Percentiles rank a stretch among this genome's conserved stretches.
Conservation (phyloP, 352 stramenopile species). For the Phytophthora fragariae region DNA sequence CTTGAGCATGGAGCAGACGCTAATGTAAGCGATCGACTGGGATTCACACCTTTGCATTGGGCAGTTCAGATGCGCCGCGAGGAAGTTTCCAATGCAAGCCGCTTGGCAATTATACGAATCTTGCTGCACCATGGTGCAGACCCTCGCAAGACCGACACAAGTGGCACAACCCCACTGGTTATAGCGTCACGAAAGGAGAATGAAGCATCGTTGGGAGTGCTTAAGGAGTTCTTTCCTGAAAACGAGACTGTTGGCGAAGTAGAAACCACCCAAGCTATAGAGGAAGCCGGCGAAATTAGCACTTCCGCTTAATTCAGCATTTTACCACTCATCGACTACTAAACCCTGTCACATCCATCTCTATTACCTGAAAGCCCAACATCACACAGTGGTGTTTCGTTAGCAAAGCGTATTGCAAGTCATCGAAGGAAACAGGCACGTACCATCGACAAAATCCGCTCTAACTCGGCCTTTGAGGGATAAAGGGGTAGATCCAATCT, state of each 20-base stretch:
- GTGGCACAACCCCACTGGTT: conserved; percentile 60
- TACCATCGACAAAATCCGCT: conserved; percentile 94
- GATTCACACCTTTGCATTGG: conserved; percentile 84
- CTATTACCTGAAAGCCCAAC: conserved; percentile 51
- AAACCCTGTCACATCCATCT: conserved; percentile 83
- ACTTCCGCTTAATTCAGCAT: conserved; percentile 25
- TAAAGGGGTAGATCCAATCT: conserved; percentile 85
- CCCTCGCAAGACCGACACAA: conserved; percentile 47
- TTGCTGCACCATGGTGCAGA: conserved; percentile 71
- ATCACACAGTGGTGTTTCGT: neutral
- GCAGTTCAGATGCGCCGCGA: conserved; percentile 84
- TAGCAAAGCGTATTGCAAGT: neutral
- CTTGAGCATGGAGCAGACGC: conserved; percentile 71
- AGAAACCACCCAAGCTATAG: conserved; percentile 32
- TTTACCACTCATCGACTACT: conserved; percentile 59
- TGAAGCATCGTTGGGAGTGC: conserved; percentile 56
- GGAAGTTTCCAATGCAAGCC: conserved; percentile 67
- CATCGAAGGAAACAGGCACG: conserved; percentile 14
- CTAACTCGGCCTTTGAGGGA: conserved; percentile 88
- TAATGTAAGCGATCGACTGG: conserved; percentile 66
- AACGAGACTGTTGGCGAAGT: conserved; percentile 24
- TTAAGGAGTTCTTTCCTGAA: conserved; percentile 60
- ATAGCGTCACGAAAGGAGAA: conserved; percentile 83
- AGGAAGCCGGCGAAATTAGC: conserved; percentile 16
- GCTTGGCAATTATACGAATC: conserved; percentile 76